Evolutionary conservation across 1,284 basidiomycete species (phyloP), one percentile per base, ranked within the genome.

Genomic region (Cerioporus squamosus): DNA sequence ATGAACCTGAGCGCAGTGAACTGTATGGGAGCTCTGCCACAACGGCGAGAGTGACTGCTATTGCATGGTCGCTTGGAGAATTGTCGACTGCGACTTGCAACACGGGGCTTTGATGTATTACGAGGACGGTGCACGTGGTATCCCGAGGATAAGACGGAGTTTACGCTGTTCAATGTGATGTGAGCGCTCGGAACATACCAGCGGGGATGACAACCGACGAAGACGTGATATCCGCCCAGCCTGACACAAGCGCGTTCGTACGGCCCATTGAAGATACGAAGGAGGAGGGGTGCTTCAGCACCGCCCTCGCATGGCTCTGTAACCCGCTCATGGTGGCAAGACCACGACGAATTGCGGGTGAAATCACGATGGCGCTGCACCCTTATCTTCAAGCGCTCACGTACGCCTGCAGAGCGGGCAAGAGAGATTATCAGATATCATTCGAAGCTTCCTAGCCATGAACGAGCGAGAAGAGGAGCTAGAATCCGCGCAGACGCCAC

Each of bases 91-190:
- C 10, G 5, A 10, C 9, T 15, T 31, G n/a, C n/a, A n/a, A 24
- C 22, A 53, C 38, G 44, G 17, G 44, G n/a, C 22, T 2, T 8
- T 23, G 53, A 42, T 23, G 24, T 15, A 23, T 18, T 38, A 18
- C 18, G 15, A 31, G 26, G 18, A 18, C 33, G 22, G 40, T 9
- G 18, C 46, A 38, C n/a, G 40, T n/a, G 39, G 42, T 23, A 22
- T 36, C 38, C 53, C 47, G 42, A 55, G n/a, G 36, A 50, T 49
- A 26, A 44, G 22, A 38, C 53, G 31, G 47, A 44, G 22, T 44
- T 31, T 18, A 20, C 2, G 47, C 40, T 50, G 53, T 55, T 49
- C 22, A 38, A 50, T 38, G 26, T 51, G 54, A 52, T 58, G 54
- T 50, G 31, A 53, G 51, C 47, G 54, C 33, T 36, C 40, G 53